These are phyloP conservation scores for Piromyces finnis DNA, from an alignment of 192 early-diverging fungal species.

Conservation along the genomic window DNA sequence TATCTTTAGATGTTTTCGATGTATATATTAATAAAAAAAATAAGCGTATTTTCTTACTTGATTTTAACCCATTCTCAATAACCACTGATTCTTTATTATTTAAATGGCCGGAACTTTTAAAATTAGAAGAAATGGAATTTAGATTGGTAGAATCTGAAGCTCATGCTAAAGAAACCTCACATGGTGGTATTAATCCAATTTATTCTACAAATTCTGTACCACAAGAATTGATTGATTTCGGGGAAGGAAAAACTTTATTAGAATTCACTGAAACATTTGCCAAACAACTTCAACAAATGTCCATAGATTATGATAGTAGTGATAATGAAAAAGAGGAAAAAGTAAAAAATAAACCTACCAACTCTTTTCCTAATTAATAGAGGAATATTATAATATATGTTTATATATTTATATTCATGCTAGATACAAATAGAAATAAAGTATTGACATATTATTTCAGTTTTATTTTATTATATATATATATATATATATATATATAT, in stretches of 20 bases:
- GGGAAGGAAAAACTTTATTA: constrained; percentile 42
- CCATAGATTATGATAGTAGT: background rate
- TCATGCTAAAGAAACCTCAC: background rate
- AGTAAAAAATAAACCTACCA: too few relatives aligned
- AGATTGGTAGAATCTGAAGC: constrained; percentile 17
- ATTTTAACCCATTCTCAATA: constrained; percentile 76
- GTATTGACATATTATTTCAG: too few relatives aligned
- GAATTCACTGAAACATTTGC: constrained; percentile 36
- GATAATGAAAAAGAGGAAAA: background rate
- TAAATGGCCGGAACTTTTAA: constrained; percentile 57
- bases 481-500: too few relatives aligned
- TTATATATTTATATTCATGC: too few relatives aligned
- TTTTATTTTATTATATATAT: too few relatives aligned
- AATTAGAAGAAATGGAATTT: constrained; percentile 4
- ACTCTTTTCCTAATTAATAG: too few relatives aligned
- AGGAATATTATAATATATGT: too few relatives aligned
- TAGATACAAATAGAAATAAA: too few relatives aligned
- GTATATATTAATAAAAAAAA: constrained; percentile 54
- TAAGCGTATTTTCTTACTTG: constrained; percentile 54
- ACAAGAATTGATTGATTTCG: constrained; percentile 52
- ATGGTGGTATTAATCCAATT: constrained; percentile 12
- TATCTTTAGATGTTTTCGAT: constrained; percentile 64
- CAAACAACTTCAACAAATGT: constrained; percentile 28
- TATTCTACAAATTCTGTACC: constrained; percentile 51
- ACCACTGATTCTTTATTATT: constrained; percentile 71